Percentiles rank a stretch among this genome's conserved stretches.
These are phyloP conservation scores for Trifolium dubium DNA, from an alignment of 306 rosid species.

Conservation along the genomic window DNA sequence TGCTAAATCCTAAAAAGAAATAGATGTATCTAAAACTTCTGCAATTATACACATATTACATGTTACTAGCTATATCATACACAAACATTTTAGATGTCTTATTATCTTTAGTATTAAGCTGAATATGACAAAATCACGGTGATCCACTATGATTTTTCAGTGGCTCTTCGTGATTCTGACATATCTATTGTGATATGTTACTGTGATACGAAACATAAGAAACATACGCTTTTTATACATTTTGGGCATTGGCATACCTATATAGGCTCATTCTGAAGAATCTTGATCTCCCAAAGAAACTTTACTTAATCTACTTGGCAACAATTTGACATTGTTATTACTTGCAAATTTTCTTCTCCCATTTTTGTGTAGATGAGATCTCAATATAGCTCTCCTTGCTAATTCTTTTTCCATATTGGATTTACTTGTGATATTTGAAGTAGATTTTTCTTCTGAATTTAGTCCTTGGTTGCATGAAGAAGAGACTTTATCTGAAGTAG, in stretches of 20 bases:
- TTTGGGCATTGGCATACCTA: conserved; percentile 38
- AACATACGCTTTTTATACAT: not conserved
- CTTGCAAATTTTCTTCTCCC: conserved; percentile 48
- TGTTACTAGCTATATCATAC: not conserved
- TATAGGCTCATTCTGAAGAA: conserved; percentile 45
- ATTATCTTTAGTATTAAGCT: not conserved
- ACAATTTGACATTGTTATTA: conserved; percentile 45
- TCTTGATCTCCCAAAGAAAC: conserved; percentile 69
- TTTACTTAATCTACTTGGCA: conserved; percentile 78
- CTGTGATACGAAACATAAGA: too few species aligned
- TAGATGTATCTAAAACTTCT: not conserved
- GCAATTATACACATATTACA: not conserved
- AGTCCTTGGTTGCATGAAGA: conserved; percentile 48
- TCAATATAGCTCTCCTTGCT: conserved; percentile 68
- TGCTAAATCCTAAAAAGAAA: too few species aligned
- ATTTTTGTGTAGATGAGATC: conserved; percentile 53
- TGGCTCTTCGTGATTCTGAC: too few species aligned
- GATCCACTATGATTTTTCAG: too few species aligned
- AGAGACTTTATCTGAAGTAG: conserved; percentile 57
- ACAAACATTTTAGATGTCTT: not conserved
- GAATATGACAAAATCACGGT: too few species aligned
- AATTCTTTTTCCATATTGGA: conserved; percentile 61
- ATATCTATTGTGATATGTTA: too few species aligned
- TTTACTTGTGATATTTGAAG: conserved; percentile 35
- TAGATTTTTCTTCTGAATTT: conserved; percentile 43